phyloP scores from a whole-genome alignment of 2,329 filamentous ascomycete genomes.

The Fusarium acutatum region DNA sequence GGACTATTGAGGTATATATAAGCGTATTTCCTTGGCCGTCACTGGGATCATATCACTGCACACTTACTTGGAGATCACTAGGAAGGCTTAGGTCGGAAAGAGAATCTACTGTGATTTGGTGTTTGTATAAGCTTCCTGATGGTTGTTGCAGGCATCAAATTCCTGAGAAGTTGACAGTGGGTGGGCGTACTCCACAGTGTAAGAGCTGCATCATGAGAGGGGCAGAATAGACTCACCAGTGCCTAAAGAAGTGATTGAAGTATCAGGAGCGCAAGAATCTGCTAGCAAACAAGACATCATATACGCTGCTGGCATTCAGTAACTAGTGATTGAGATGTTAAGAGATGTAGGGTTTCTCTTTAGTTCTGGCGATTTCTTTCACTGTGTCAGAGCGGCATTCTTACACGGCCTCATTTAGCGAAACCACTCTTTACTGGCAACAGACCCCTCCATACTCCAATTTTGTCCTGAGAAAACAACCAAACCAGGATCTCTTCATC shows the following conservation, averaged over 20 bases:
- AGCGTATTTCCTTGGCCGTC: background rate
- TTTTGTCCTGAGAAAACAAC: slow-evolving; percentile 8
- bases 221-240: background rate
- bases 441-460: slow-evolving; percentile 20
- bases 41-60: background rate
- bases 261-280: background rate
- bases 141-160: background rate
- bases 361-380: background rate
- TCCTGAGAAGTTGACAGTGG: background rate
- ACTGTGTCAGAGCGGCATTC: background rate
- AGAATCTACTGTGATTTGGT: background rate
- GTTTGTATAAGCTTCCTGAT: background rate
- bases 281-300: background rate
- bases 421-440: background rate
- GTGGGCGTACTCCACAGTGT: background rate
- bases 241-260: background rate
- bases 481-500: slow-evolving; percentile 1
- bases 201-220: background rate
- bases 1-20: slow-evolving; percentile 18
- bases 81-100: background rate
- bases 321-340: background rate
- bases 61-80: background rate
- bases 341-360: background rate
- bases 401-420: background rate
- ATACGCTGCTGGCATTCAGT: background rate